A percentile compares a stretch with the other conserved stretches of the same genome.
phyloP scores from a whole-genome alignment of 768 basidiomycete species.

The Cystoderma amianthinum region DNA sequence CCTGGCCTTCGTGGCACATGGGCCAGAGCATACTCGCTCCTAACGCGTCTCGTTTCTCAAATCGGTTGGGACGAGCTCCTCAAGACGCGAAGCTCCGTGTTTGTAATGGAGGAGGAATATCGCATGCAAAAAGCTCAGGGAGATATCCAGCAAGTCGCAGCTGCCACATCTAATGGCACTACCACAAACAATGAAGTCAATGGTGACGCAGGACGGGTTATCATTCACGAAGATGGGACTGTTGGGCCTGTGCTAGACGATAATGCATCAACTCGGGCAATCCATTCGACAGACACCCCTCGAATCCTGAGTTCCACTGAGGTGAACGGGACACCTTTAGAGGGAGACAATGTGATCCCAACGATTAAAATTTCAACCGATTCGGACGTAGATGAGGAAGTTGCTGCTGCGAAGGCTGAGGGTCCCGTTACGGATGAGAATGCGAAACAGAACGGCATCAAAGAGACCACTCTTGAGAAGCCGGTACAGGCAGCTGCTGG shows the following conservation, averaged over 20 bases:
- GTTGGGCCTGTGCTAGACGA: constrained; percentile 40
- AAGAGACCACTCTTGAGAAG: constrained; percentile 29
- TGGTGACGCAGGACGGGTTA: constrained; percentile 24
- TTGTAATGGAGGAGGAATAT: constrained; percentile 99
- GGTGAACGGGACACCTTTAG: constrained; percentile 14
- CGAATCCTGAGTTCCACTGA: constrained; percentile 15
- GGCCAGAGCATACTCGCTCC: constrained; percentile 87
- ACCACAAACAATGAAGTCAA: constrained; percentile 13
- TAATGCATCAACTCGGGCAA: constrained; percentile 63
- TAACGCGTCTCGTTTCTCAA: constrained; percentile 85
- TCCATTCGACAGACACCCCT: constrained; percentile 36
- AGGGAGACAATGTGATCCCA: constrained; percentile 28
- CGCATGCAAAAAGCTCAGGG: constrained; percentile 87
- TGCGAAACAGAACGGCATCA: constrained; percentile 22
- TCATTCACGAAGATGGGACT: constrained; percentile 63
- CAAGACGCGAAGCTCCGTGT: constrained; percentile 89
- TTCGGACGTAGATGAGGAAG: constrained; percentile 19
- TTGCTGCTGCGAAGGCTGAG: constrained; percentile 10
- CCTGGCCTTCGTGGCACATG: constrained; percentile 94
- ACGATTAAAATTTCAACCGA: constrained; percentile 78
- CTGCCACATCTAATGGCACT: constrained; percentile 14
- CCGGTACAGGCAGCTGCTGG: constrained; percentile 48
- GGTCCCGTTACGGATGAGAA: constrained; percentile 19
- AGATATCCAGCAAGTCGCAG: constrained; percentile 47
- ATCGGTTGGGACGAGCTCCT: constrained; percentile 99